Evolutionary conservation across 306 rosid genomes (phyloP), one percentile per base, ranked within the genome.

Genomic region (Vigna angularis): DNA sequence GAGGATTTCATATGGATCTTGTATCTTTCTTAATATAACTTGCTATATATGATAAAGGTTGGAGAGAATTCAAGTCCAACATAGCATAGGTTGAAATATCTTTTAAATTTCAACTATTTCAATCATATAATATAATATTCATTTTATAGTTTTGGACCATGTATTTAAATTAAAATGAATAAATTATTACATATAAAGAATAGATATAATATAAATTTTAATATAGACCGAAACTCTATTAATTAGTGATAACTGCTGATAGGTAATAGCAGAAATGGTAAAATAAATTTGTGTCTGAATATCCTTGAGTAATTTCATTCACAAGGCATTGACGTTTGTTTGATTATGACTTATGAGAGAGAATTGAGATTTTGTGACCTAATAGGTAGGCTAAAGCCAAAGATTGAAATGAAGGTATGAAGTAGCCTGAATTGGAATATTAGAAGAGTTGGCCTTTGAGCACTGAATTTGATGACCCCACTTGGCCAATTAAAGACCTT

Each of bases 361-460:
- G 61, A 63, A 20, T 74, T 63, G 76, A 68, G 77, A 53, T 56
- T 74, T 64, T 67, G 77, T 28, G 53, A 62, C 67, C 48, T 45
- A 74, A 68, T 62, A 59, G 52, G 77, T 62, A 26, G 79, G 84
- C 74, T 78, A 69, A 72, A 81, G 66, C 42, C 68, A 66, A 73
- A 82, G 66, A 61, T 72, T 58, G 75, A 70, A 74, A 66, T 8
- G 75, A 78, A 73, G 73, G 38, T 74, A 65, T 28, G 26, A 7
- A 32, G 74, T 59, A 17, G 64, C 73, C 53, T 79, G 50, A 62
- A 72, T 78, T 82, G 85, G 80, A 76, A 77, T 64, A 44, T 62
- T 84, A 78, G 50, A 49, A 69, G 55, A 85, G 86, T 90, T 90
- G 97, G 93, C 76, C 76, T 56, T 83, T 68, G 1, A 26, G 83